Percentiles rank a stretch among this genome's conserved stretches.
Evolutionary conservation across 257 asterid species (phyloP).

Genomic region (Solanum clarkiae): DNA sequence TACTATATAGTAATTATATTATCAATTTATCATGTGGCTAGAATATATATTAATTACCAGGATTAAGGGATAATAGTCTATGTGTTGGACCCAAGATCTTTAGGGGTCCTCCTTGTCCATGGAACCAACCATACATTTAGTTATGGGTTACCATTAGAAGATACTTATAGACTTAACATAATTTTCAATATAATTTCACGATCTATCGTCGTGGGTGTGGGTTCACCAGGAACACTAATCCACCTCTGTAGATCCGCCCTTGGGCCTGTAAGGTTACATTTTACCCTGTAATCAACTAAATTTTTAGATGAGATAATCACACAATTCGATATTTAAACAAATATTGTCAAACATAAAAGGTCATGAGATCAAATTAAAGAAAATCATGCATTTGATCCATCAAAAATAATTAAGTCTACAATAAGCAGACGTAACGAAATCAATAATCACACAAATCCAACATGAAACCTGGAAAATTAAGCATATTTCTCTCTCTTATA

Average conservation of each 20-base stretch:
- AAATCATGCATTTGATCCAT: not conserved
- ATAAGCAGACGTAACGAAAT: not conserved
- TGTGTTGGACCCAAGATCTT: too few relatives aligned
- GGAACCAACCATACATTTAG: too few relatives aligned
- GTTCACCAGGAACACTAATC: too few relatives aligned
- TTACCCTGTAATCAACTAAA: not conserved
- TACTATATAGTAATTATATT: not conserved
- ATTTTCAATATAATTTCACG: too few relatives aligned
- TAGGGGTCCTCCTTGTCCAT: too few relatives aligned
- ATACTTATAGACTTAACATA: too few relatives aligned
- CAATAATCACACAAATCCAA: not conserved
- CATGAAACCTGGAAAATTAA: not conserved
- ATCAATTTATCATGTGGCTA: not conserved
- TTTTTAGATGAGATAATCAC: not conserved
- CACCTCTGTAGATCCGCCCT: too few relatives aligned
- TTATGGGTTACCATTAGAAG: too few relatives aligned
- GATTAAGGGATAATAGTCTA: not conserved
- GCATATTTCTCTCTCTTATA: not conserved
- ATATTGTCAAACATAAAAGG: not conserved
- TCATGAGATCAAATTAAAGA: not conserved
- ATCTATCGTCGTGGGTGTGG: too few relatives aligned
- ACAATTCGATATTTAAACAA: not conserved
- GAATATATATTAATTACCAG: not conserved
- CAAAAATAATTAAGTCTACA: not conserved
- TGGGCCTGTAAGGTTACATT: too few relatives aligned